phyloP scores from a whole-genome alignment of 805 yeast genomes.

The Schwanniomyces polymorphus region DNA sequence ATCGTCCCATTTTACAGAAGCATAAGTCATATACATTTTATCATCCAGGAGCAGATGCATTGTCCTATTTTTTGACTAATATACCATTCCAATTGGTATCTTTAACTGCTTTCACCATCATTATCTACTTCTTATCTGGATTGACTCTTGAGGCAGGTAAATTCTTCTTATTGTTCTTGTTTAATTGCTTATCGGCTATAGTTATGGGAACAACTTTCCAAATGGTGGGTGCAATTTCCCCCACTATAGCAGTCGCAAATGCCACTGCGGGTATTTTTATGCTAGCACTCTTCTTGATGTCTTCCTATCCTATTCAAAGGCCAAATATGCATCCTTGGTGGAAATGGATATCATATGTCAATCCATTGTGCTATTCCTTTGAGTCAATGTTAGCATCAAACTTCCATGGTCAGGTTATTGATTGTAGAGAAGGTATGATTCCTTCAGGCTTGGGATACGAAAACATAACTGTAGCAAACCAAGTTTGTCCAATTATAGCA shows the following conservation, averaged over 20 bases:
- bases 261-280: constrained; percentile 56
- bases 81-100: constrained; percentile 49
- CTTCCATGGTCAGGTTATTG: constrained; percentile 46
- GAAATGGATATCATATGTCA: constrained; percentile 61
- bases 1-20: constrained; percentile 51
- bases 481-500: constrained; percentile 25
- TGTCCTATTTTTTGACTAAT: constrained; percentile 62
- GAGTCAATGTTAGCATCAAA: constrained; percentile 62
- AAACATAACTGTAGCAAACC: constrained; percentile 4
- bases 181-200: constrained; percentile 44
- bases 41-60: constrained; percentile 64
- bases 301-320: constrained; percentile 61
- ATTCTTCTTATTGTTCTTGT: constrained; percentile 52
- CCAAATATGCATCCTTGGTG: constrained; percentile 63
- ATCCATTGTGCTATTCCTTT: constrained; percentile 59
- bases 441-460: constrained; percentile 45
- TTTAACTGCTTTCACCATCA: constrained; percentile 48
- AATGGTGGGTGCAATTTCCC: constrained; percentile 49
- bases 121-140: constrained; percentile 53
- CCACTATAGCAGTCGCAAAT: constrained; percentile 53
- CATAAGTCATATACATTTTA: constrained; percentile 57
- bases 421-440: constrained; percentile 44
- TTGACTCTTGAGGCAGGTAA: constrained; percentile 52
- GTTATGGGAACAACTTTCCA: constrained; percentile 59
- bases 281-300: constrained; percentile 48